Conservation (phyloP, 768 basidiomycete genomes). For the Boletus subparvulus region DNA sequence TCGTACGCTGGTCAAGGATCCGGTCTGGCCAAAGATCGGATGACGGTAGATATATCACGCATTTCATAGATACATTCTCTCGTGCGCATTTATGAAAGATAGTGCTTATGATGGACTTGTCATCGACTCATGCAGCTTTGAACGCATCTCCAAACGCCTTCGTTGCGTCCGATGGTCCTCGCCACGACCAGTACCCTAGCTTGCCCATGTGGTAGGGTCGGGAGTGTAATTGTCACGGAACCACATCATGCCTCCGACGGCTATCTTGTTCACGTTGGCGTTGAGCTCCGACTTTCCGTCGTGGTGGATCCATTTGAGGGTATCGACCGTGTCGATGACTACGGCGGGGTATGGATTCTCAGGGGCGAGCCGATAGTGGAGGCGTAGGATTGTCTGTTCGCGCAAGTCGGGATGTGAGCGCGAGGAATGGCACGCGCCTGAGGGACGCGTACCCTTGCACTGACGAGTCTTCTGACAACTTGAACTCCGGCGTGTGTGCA, state of each 20-base stretch:
- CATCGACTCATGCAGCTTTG: background rate
- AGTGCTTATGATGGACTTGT: background rate
- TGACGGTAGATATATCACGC: conserved; percentile 26
- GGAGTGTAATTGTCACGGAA: too few relatives aligned
- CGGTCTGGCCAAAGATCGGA: conserved; percentile 29
- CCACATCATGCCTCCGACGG: conserved; percentile 52
- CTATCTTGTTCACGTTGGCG: conserved; percentile 53
- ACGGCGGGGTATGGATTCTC: conserved; percentile 71
- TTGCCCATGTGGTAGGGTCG: too few relatives aligned
- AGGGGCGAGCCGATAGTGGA: conserved; percentile 72
- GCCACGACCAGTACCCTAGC: conserved; percentile 2
- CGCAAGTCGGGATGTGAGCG: background rate
- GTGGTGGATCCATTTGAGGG: conserved; percentile 58
- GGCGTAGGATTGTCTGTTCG: conserved; percentile 54
- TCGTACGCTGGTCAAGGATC: conserved; percentile 30
- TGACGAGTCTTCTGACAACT: too few relatives aligned
- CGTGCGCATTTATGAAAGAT: background rate
- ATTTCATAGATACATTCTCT: conserved; percentile 18
- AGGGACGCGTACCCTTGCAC: too few relatives aligned
- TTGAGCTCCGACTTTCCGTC: conserved; percentile 47
- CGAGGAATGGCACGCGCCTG: too few relatives aligned
- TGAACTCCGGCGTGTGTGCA: too few relatives aligned
- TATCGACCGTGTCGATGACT: conserved; percentile 58
- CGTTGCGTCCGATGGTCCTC: conserved; percentile 15
- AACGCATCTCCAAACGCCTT: conserved; percentile 21